A percentile compares a stretch with the other conserved stretches of the same genome.
phyloP scores from a whole-genome alignment of 169 alveolate species.

The Blepharisma undulans region DNA sequence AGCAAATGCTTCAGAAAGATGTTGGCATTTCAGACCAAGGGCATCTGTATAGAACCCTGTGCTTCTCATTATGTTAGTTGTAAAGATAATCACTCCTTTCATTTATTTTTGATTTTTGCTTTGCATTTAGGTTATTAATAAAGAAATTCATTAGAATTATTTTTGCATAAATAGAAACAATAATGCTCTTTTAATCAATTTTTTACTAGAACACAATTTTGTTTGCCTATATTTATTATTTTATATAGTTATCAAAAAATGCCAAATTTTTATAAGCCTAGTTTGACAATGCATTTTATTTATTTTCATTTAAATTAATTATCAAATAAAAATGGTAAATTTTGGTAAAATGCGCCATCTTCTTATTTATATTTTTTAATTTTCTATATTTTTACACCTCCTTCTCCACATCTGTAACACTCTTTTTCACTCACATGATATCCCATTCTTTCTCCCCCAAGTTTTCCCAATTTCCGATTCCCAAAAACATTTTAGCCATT shows the following conservation, averaged over 20 bases:
- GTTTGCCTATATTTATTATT: no score
- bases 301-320: background rate
- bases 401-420: background rate
- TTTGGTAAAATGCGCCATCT: background rate
- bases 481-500: background rate
- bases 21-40: constrained; percentile 6
- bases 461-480: background rate
- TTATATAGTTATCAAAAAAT: no score
- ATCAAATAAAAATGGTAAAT: background rate
- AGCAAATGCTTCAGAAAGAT: constrained; percentile 17
- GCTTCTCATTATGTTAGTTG: background rate
- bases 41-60: constrained; percentile 13
- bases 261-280: no score
- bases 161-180: no score
- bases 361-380: background rate
- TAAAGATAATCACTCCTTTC: background rate
- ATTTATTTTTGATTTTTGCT: background rate
- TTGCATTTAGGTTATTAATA: no score
- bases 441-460: background rate
- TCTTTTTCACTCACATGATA: background rate
- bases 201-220: no score
- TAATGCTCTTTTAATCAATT: no score
- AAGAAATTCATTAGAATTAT: background rate
- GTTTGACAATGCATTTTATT: background rate
- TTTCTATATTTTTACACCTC: background rate